These are phyloP conservation scores for Neonectria faginata DNA, from an alignment of 2,329 filamentous ascomycete genomes.

Conservation along the genomic window DNA sequence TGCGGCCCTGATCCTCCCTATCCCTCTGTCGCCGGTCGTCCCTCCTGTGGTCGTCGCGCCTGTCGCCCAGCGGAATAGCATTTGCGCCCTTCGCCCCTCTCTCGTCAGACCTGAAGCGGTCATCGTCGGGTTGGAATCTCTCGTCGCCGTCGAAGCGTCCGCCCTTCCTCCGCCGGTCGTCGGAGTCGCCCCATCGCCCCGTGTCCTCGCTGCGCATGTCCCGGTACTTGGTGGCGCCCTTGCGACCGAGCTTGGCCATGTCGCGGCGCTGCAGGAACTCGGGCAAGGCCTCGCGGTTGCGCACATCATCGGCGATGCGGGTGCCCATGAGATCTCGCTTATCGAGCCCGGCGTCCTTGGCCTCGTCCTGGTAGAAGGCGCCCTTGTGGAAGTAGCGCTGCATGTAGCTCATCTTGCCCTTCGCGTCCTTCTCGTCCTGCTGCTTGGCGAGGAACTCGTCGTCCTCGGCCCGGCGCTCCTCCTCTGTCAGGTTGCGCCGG, in stretches of 20 bases:
- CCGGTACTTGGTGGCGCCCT: conserved; percentile 89
- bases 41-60: conserved; percentile 56
- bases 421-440: conserved; percentile 80
- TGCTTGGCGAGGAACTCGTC: conserved; percentile 80
- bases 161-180: conserved; percentile 58
- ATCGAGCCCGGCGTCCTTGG: conserved; percentile 79
- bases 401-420: conserved; percentile 89
- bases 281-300: conserved; percentile 84
- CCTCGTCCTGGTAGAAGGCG: conserved; percentile 91
- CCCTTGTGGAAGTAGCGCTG: conserved; percentile 98
- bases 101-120: conserved; percentile 57
- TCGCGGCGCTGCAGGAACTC: conserved; percentile 94
- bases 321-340: conserved; percentile 88
- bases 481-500: conserved; percentile 84
- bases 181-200: conserved; percentile 80
- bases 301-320: conserved; percentile 83
- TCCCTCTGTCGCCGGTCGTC: conserved; percentile 46
- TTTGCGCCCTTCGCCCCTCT: conserved; percentile 73
- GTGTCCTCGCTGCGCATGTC: conserved; percentile 93
- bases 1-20: conserved; percentile 45
- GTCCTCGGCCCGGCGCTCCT: conserved; percentile 89
- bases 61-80: conserved; percentile 74
- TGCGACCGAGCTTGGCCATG: conserved; percentile 92
- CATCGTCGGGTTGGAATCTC: conserved; percentile 74
- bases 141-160: conserved; percentile 66